These are phyloP conservation scores for Metschnikowia kofuensis DNA, from an alignment of 805 yeast genomes.

Conservation along the genomic window DNA sequence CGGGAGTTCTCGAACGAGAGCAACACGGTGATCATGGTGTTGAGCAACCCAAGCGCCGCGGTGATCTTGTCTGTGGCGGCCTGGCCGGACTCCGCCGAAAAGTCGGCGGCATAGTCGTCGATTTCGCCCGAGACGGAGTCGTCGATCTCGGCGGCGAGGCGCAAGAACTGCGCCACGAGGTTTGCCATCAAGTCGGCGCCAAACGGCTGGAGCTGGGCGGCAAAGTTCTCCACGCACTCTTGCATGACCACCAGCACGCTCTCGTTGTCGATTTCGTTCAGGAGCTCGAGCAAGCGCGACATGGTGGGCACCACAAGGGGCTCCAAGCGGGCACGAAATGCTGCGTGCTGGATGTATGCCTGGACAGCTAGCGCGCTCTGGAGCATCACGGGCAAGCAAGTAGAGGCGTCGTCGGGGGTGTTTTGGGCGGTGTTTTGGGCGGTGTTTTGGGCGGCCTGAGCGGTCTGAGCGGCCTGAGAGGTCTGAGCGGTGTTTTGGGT, in stretches of 20 bases:
- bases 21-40: conserved; percentile 78
- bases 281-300: conserved; percentile 70
- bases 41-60: conserved; percentile 79
- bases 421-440: no score
- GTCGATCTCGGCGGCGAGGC: conserved; percentile 39
- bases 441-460: no score
- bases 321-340: conserved; percentile 67
- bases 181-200: conserved; percentile 28
- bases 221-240: conserved; percentile 86
- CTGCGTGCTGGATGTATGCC: conserved; percentile 62
- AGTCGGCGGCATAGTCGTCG: conserved; percentile 47
- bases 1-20: conserved; percentile 79
- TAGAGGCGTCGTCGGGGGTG: conserved; percentile 17
- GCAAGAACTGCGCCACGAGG: conserved; percentile 27
- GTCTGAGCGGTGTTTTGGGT: no score
- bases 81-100: conserved; percentile 25
- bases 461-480: no score
- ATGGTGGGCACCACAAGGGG: conserved; percentile 73
- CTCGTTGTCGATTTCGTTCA: conserved; percentile 84
- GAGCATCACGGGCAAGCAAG: conserved; percentile 68
- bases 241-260: conserved; percentile 88
- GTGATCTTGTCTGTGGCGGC: conserved; percentile 63
- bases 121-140: conserved; percentile 49
- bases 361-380: conserved; percentile 86
- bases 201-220: conserved; percentile 65